phyloP scores from a whole-genome alignment of 1,284 basidiomycete genomes.

The Peniophora sp. region DNA sequence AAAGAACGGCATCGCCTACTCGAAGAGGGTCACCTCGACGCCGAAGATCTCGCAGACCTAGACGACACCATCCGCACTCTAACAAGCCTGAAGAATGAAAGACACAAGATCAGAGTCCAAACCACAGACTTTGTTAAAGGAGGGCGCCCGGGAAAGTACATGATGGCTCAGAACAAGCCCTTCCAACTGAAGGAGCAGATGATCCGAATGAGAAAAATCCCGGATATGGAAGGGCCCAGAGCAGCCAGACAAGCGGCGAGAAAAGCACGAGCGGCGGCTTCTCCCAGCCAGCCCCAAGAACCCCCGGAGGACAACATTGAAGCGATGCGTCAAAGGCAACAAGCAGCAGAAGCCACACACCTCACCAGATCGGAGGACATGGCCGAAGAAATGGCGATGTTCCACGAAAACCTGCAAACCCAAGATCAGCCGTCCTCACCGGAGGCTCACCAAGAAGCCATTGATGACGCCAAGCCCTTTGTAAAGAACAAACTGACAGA shows the following conservation, averaged over 20 bases:
- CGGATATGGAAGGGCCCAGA: too few relatives aligned
- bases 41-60: neutral
- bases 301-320: neutral
- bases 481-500: neutral
- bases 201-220: too few relatives aligned
- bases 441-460: neutral
- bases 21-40: neutral
- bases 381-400: slow-evolving; percentile 11
- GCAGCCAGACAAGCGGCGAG: too few relatives aligned
- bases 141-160: neutral
- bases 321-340: too few relatives aligned
- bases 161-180: neutral
- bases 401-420: slow-evolving; percentile 13
- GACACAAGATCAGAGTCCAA: neutral
- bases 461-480: neutral
- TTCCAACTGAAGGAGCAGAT: too few relatives aligned
- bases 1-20: neutral
- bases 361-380: slow-evolving; percentile 7
- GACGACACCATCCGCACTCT: neutral
- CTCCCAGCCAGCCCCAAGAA: neutral
- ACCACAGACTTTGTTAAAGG: neutral
- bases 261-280: neutral
- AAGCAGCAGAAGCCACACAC: neutral
- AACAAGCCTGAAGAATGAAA: neutral
- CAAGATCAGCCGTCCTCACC: neutral